phyloP scores from a whole-genome alignment of 1,284 basidiomycete species.

The Ganoderma lucidum region DNA sequence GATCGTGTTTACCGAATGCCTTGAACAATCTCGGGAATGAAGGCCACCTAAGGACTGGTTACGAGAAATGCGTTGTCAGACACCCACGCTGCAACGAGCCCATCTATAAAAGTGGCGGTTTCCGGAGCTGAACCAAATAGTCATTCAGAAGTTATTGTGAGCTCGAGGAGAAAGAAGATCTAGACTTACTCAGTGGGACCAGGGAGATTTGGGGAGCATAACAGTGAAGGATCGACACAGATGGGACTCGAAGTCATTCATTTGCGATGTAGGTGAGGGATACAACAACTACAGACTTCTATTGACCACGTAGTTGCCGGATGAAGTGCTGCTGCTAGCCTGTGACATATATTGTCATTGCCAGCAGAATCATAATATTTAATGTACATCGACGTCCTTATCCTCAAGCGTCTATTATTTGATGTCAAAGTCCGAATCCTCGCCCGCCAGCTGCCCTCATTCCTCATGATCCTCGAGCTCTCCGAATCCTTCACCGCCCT shows the following conservation, averaged over 20 bases:
- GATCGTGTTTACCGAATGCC: conserved; percentile 9
- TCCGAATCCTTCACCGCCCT: too few species aligned
- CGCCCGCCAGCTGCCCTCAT: too few species aligned
- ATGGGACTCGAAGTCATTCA: neutral
- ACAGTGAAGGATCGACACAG: neutral
- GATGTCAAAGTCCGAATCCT: too few species aligned
- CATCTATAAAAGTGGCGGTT: neutral
- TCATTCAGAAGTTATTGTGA: neutral
- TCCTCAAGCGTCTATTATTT: neutral
- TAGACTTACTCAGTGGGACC: neutral
- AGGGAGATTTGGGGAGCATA: neutral
- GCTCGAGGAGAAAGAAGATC: neutral
- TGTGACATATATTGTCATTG: too few species aligned
- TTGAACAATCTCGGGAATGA: neutral
- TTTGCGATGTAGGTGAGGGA: neutral
- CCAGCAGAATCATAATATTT: too few species aligned
- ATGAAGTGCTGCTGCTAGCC: too few species aligned
- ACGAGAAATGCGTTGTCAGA: neutral
- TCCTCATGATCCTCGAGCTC: too few species aligned
- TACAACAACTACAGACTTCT: too few species aligned
- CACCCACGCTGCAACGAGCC: neutral
- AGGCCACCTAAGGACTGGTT: neutral
- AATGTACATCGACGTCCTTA: too few species aligned
- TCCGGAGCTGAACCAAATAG: neutral
- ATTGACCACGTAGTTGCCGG: too few species aligned